Percentiles rank a stretch among this genome's conserved stretches.
Conservation (phyloP, 352 stramenopile genomes). For the Phytophthora pini region DNA sequence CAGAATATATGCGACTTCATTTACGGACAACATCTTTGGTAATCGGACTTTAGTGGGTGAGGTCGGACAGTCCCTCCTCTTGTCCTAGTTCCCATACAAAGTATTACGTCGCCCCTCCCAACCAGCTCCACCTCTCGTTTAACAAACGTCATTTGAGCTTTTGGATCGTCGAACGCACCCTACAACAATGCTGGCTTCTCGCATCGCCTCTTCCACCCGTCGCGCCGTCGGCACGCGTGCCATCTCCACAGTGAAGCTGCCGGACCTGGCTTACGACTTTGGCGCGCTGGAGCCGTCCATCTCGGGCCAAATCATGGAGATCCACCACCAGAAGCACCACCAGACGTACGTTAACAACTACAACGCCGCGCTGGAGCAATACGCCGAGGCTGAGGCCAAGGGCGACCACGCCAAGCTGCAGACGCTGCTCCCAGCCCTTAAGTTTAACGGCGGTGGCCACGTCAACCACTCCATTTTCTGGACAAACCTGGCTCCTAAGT, state of each 20-base stretch:
- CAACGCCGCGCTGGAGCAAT: slow-evolving; percentile 94
- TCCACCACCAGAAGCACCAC: slow-evolving; percentile 98
- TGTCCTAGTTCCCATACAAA: slow-evolving; percentile 7
- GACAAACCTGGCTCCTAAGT: slow-evolving; percentile 94
- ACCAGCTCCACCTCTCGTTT: slow-evolving; percentile 25
- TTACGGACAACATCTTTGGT: slow-evolving; percentile 3
- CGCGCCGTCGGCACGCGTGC: slow-evolving; percentile 37
- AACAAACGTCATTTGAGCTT: slow-evolving; percentile 40
- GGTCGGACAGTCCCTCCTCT: slow-evolving; percentile 15
- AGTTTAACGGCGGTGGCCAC: slow-evolving; percentile 98
- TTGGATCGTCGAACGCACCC: slow-evolving; percentile 26
- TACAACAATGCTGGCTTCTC: slow-evolving; percentile 30
- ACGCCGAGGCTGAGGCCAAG: slow-evolving; percentile 89
- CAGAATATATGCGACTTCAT: not conserved
- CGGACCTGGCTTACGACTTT: slow-evolving; percentile 89
- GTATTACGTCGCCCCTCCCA: slow-evolving; percentile 25
- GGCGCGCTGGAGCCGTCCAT: slow-evolving; percentile 89
- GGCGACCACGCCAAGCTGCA: slow-evolving; percentile 93
- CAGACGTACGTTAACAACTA: slow-evolving; percentile 97
- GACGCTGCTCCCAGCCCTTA: slow-evolving; percentile 91
- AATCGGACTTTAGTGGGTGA: slow-evolving; percentile 28
- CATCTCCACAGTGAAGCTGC: slow-evolving; percentile 80
- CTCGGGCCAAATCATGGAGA: slow-evolving; percentile 91
- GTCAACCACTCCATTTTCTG: slow-evolving; percentile 99
- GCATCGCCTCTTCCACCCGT: slow-evolving; percentile 17